Base-by-base conservation (phyloP, 1,139 yeast species). In the Arxiozyma slooffiae region DNA sequence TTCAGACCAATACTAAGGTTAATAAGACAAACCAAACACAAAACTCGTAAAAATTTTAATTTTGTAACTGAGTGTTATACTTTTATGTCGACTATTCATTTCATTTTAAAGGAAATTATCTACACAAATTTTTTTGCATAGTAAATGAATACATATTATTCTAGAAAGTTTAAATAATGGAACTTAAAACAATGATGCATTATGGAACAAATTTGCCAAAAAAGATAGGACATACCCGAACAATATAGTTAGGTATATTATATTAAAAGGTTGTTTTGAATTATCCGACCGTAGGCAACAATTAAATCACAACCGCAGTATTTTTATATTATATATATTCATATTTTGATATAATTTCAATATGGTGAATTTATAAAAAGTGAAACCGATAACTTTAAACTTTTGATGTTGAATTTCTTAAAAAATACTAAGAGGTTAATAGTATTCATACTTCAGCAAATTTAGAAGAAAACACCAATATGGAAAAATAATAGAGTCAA, bases 371-470 rank as follows among this genome's bases (percentile, higher is more conserved):
- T 11, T 24, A 34, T 4, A 38, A 21, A 11, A n/a, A 14, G 23
- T 30, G 38, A 26, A 16, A 9, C n/a, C n/a, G 30, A 17, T 17
- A 26, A 16, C 45, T 4, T n/a, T 48, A 54, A 52, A 23, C 54
- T 59, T 1, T 57, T 59, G 58, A 63, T 60, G 43, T 22, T 34
- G 7, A 52, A 40, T 39, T 55, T 62, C 8, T 54, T 58, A 53
- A 42, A 53, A 5, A 47, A 50, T n/a, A 41, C 23, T 23, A 44
- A 21, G 49, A 51, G 16, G 1, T 58, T 14, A 51, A 55, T 38
- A 39, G 43, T 9, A 17, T 45, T 16, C 44, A 47, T 22, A 16
- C 24, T 2, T 56, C 59, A 4, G 34, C 36, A 11, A 50, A 50
- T 14, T 30, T 55, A 1, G 49, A 52, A 16, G 57, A 52, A 7